Evolutionary conservation across 1,139 yeast species (phyloP), one percentile per base, ranked within the genome.

Genomic region (Suhomyces bribrorum): DNA sequence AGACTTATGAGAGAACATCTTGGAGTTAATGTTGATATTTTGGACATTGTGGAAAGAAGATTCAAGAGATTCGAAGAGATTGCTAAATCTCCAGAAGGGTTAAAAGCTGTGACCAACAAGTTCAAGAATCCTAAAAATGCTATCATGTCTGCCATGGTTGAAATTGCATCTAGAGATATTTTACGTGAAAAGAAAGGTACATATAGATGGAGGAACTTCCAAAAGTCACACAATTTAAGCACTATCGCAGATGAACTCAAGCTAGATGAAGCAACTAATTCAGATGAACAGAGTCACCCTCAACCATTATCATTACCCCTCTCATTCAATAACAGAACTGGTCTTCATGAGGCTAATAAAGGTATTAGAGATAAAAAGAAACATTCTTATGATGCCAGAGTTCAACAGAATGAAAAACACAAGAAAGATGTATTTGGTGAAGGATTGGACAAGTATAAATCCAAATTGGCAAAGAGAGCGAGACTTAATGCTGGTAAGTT

Each of bases 1-100:
- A 75, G 97, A 45, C 72, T 94, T 34, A 92, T 94, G 98, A 77
- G 98, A 48, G 99, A 94, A 57, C 98, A 94, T 62, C 61, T 94
- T 25, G 99, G 98, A 14, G 83, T 95, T 35, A 92, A 87, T 59
- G 92, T 90, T 32, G 98, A 94, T 61, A 72, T 84, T 18, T 66
- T 92, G 29, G 98, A 92, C 46, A 65, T 85, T 32, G 86, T 89
- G 26, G 97, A 92, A 54, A 73, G 94, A 52, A 72, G 85, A 48
- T 85, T 86, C 51, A 67, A 68, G 31, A 75, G 75, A 48, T 71
- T 83, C 44, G 86, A 83, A 49, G 66, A 67, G 9, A 62, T 74
- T 50, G 86, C 90, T 1, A 61, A 58, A 31, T 59, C 77, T 1
- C 45, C 60, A 5, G 59, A 61, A 18, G 83, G 83, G 2, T 31